Evolutionary conservation across 805 yeast species (phyloP).

Genomic region (Maudiozyma pseudohumilis): DNA sequence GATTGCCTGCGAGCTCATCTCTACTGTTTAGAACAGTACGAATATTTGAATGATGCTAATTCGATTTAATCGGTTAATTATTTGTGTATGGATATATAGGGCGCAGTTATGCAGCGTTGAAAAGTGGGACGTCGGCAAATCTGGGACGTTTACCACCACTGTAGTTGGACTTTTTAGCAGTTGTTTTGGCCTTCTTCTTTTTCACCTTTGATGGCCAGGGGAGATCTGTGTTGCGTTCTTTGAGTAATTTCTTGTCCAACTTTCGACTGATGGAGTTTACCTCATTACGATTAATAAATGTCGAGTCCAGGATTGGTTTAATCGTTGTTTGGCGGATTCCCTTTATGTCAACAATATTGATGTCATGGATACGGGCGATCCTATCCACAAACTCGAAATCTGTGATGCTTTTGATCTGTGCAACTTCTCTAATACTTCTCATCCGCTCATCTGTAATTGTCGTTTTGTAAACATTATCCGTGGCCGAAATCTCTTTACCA

Average conservation of each 20-base stretch:
- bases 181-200: conserved; percentile 6
- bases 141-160: conserved; percentile 1
- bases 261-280: conserved; percentile 17
- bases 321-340: conserved; percentile 7
- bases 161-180: neutral
- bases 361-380: conserved; percentile 15
- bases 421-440: neutral
- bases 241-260: conserved; percentile 16
- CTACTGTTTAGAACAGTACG: no score
- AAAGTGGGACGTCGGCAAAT: conserved; percentile 15
- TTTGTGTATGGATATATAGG: no score
- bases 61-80: no score
- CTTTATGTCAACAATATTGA: conserved; percentile 18
- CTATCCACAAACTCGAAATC: conserved; percentile 6
- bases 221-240: conserved; percentile 13
- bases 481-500: neutral
- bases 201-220: conserved; percentile 18
- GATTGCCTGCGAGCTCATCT: no score
- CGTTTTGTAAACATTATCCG: neutral
- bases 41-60: no score
- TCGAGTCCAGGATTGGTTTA: conserved; percentile 6
- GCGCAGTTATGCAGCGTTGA: no score
- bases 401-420: conserved; percentile 1
- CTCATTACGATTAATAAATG: conserved; percentile 11
- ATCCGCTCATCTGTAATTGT: neutral